phyloP scores from a whole-genome alignment of 176 grass and related monocot genomes.

The Leersia perrieri region DNA sequence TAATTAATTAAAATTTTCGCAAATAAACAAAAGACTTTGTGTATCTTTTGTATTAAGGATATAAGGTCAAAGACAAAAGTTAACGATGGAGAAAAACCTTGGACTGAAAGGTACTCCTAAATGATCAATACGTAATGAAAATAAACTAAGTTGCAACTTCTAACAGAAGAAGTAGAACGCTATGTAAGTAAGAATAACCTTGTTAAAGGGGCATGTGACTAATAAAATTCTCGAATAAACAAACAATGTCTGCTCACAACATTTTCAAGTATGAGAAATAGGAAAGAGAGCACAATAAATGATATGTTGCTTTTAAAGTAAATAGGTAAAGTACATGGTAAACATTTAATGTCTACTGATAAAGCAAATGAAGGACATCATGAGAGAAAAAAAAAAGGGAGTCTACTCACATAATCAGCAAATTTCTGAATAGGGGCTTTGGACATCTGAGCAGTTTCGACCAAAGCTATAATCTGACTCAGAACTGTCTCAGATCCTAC shows the following conservation, averaged over 20 bases:
- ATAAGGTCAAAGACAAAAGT: neutral
- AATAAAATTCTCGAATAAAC: neutral
- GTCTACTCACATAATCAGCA: slow-evolving; percentile 82
- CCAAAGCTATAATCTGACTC: slow-evolving; percentile 98
- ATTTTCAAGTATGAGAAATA: neutral
- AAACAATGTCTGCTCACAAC: neutral
- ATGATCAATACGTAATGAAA: neutral
- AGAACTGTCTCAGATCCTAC: slow-evolving; percentile 89
- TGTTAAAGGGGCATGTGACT: neutral
- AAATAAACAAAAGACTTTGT: neutral
- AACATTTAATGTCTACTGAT: neutral
- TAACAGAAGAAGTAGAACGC: neutral
- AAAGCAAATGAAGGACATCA: neutral
- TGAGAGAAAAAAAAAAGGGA: neutral
- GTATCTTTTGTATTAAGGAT: neutral
- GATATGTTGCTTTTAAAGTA: neutral
- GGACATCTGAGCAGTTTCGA: slow-evolving; percentile 96
- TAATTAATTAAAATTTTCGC: neutral
- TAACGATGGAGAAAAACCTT: neutral
- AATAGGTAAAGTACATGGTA: neutral
- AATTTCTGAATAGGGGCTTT: slow-evolving; percentile 99
- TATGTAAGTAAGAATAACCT: neutral
- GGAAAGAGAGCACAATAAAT: neutral
- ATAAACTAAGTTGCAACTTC: neutral
- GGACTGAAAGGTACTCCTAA: neutral